Evolutionary conservation across 345 rosid species (phyloP), one percentile per base, ranked within the genome.

Genomic region (Lepidium sativum): DNA sequence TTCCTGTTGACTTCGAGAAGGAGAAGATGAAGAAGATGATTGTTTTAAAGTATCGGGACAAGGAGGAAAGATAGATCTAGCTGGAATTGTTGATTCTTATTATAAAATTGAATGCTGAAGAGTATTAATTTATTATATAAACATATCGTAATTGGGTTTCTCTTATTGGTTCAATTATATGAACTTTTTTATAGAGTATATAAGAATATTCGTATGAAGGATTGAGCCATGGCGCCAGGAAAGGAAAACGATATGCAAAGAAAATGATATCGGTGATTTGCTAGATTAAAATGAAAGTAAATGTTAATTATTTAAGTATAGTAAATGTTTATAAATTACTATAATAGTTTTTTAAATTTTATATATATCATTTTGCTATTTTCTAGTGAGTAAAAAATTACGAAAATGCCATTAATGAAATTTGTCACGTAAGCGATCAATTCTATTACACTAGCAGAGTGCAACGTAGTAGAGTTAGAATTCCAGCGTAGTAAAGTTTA

Each of bases 31-130:
- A 9, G 44, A 35, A 9, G 37, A 64, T 21, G 54, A 57, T 57
- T 50, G 27, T 72, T 58, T 63, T 25, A 10, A 45, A 71, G 37
- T 63, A 57, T 72, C 23, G 32, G 21, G 49, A 70, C 71, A 56
- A 40, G 39, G 44, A 9, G 39, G 60, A 42, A 70, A 57, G 31
- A n/a, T 39, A 39, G 53, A 40, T 56, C 16, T 56, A 56, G 75
- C 59, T 71, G 75, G 65, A 47, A 33, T 57, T 57, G 15, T 48
- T 4, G 56, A 70, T 35, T 53, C 39, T 21, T 21, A 8, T 8
- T 16, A 61, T 37, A 38, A 34, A 60, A 52, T 4, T 40, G 29
- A 25, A 25, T 25, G 9, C 60, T 32, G 11, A 35, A 6, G n/a
- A 13, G 14, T 43, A 21, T n/a, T 51, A 51, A 40, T 34, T 12